Percentiles rank a stretch among this genome's conserved stretches.
These are phyloP conservation scores for Fonsecaea multimorphosa DNA, from an alignment of 2,329 filamentous ascomycete genomes.

Conservation along the genomic window DNA sequence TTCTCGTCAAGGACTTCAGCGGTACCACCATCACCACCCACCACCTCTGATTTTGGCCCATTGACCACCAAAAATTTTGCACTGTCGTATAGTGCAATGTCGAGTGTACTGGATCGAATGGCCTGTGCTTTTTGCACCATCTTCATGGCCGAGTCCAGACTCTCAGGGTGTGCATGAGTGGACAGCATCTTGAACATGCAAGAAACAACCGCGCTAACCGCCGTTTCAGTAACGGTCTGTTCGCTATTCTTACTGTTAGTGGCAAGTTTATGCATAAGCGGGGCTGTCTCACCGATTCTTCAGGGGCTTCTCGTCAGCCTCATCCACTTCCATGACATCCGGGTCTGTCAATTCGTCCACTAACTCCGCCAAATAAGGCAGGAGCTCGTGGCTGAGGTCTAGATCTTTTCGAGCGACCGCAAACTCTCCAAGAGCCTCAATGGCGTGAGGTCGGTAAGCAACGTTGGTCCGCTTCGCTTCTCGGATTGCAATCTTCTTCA, in stretches of 20 bases:
- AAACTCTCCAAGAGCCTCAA: constrained; percentile 74
- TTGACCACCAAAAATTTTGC: constrained; percentile 33
- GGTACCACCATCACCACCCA: constrained; percentile 17
- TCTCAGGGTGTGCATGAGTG: constrained; percentile 22
- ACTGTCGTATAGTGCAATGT: constrained; percentile 33
- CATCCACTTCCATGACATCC: constrained; percentile 72
- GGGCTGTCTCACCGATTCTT: constrained; percentile 30
- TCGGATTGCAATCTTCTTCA: constrained; percentile 77
- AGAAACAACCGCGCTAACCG: constrained; percentile 31
- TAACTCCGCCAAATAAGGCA: constrained; percentile 57
- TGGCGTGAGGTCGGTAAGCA: constrained; percentile 77
- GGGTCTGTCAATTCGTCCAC: constrained; percentile 63
- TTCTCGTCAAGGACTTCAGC: constrained; percentile 18
- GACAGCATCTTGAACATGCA: constrained; percentile 37
- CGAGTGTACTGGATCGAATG: constrained; percentile 23
- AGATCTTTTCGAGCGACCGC: constrained; percentile 71
- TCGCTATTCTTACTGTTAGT: constrained; percentile 28
- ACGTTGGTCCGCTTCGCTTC: constrained; percentile 93
- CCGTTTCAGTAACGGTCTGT: constrained; percentile 25
- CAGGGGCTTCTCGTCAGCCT: constrained; percentile 37
- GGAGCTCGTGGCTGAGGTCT: constrained; percentile 71
- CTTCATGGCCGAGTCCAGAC: constrained; percentile 31
- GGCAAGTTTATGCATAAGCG: constrained; percentile 19
- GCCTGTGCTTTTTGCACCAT: constrained; percentile 30
- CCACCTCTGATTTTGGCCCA: constrained; percentile 8